Evolutionary conservation across 768 basidiomycete genomes (phyloP).

Genomic region (Multifurca ochricompacta): DNA sequence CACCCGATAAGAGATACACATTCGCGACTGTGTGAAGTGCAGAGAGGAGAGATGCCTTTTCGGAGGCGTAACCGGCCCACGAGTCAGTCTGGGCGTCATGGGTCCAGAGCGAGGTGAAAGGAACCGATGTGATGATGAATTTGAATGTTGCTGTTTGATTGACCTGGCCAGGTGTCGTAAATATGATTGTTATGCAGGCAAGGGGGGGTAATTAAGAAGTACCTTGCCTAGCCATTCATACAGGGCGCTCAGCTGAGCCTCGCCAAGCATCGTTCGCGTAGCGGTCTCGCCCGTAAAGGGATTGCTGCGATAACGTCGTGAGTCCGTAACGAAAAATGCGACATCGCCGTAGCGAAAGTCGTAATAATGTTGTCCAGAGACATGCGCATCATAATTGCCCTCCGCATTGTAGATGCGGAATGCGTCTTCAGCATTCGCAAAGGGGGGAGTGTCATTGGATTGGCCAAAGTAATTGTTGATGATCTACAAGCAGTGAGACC

Average conservation of each 20-base stretch:
- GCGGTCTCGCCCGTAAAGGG: slow-evolving; percentile 31
- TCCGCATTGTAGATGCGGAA: slow-evolving; percentile 56
- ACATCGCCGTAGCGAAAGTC: slow-evolving; percentile 58
- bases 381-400: slow-evolving; percentile 50
- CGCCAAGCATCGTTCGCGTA: slow-evolving; percentile 61
- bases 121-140: slow-evolving; percentile 67
- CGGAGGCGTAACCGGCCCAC: slow-evolving; percentile 57
- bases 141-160: slow-evolving; percentile 70
- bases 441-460: slow-evolving; percentile 47
- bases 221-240: slow-evolving; percentile 56
- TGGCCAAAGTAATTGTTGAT: slow-evolving; percentile 60
- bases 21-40: slow-evolving; percentile 62
- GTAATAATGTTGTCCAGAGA: slow-evolving; percentile 43
- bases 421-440: slow-evolving; percentile 49
- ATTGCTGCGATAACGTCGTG: slow-evolving; percentile 48
- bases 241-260: slow-evolving; percentile 51
- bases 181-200: neutral
- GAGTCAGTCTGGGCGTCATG: slow-evolving; percentile 56
- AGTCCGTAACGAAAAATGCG: slow-evolving; percentile 76
- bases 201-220: neutral
- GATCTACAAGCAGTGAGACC: slow-evolving; percentile 33
- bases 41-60: slow-evolving; percentile 50
- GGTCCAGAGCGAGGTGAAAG: slow-evolving; percentile 67
- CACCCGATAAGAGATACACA: slow-evolving; percentile 61
- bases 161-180: slow-evolving; percentile 32